Base-by-base conservation (phyloP, 2,329 filamentous ascomycete species). In the Exophiala sp. region DNA sequence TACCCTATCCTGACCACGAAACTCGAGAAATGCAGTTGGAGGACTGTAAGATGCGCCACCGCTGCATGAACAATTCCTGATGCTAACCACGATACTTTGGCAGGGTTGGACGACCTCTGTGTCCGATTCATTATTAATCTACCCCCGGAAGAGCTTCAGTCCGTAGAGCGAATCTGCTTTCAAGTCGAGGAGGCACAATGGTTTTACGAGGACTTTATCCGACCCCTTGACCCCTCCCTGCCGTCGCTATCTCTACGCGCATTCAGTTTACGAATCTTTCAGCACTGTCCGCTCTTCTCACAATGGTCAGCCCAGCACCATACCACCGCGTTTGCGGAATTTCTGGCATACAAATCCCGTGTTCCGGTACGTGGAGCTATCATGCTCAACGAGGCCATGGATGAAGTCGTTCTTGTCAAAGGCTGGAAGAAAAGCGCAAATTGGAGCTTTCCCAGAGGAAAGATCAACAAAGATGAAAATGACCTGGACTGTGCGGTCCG, bases 141-240 rank as follows among this genome's bases (percentile, higher is more conserved):
- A 55, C 93, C 94, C 39, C 79, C 86, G 58, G 88, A 93, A 69
- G 93, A 98, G 69, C 80, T 97, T 40, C 82, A 83, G 59, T 89
- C 87, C 2, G 86, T 95, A 50, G 88, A 89, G 66, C 85, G 93
- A 65, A 93, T 98, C 70, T 97, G 91, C 72, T 98, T 98, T 68
- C 90, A 97, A 71, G 86, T 98, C 61, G 93, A 98, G 70, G 94
- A 98, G 71, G 93, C 93, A 62, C 94, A 98, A 82, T 98, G 93
- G 93, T 98, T 95, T 71, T 98, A 98, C 80, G 93, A 98, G 75
- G 93, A 98, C 70, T 98, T 98, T 66, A 88, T 98, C 67, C 87
- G 93, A 41, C 90, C 91, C 32, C 76, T 93, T 57, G 86, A 96
- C 68, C 84, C 89, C 45, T 78, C 78, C 32, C 77, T 98, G 9